These are phyloP conservation scores for Trametes coccinea DNA, from an alignment of 768 basidiomycete species.

Conservation along the genomic window DNA sequence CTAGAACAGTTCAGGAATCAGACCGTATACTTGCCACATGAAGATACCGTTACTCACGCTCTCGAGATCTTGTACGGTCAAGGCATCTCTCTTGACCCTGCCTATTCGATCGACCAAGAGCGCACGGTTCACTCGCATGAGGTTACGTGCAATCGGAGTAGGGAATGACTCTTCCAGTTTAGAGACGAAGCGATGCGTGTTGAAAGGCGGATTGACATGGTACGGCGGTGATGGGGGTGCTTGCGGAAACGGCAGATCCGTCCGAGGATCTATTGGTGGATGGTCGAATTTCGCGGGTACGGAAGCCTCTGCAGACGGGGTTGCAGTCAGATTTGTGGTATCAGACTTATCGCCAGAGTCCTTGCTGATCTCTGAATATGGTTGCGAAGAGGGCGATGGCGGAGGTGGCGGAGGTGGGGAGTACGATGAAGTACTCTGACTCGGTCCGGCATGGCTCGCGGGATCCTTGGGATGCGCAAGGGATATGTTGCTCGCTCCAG, in stretches of 20 bases:
- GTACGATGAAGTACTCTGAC: background rate
- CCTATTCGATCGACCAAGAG: constrained; percentile 76
- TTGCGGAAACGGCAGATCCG: constrained; percentile 24
- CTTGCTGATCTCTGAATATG: background rate
- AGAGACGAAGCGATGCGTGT: constrained; percentile 76
- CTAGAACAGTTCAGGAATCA: constrained; percentile 39
- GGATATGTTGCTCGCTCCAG: background rate
- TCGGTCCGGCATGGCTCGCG: constrained; percentile 2
- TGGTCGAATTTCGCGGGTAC: constrained; percentile 16
- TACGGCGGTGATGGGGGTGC: constrained; percentile 41
- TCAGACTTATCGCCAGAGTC: background rate
- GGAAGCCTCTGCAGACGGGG: constrained; percentile 1
- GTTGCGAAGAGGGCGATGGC: constrained; percentile 7
- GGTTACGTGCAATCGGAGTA: constrained; percentile 67
- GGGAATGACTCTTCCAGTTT: constrained; percentile 76
- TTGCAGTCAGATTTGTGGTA: background rate
- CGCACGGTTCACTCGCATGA: constrained; percentile 84
- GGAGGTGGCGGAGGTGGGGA: constrained; percentile 7
- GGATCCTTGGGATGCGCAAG: constrained; percentile 31
- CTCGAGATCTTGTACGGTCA: constrained; percentile 77
- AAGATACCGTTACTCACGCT: constrained; percentile 53
- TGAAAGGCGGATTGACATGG: constrained; percentile 67
- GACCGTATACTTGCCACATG: background rate
- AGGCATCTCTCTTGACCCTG: constrained; percentile 67
- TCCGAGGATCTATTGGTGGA: constrained; percentile 18